These are phyloP conservation scores for Talaromyces rugulosus DNA, from an alignment of 2,329 filamentous ascomycete genomes.

Conservation along the genomic window DNA sequence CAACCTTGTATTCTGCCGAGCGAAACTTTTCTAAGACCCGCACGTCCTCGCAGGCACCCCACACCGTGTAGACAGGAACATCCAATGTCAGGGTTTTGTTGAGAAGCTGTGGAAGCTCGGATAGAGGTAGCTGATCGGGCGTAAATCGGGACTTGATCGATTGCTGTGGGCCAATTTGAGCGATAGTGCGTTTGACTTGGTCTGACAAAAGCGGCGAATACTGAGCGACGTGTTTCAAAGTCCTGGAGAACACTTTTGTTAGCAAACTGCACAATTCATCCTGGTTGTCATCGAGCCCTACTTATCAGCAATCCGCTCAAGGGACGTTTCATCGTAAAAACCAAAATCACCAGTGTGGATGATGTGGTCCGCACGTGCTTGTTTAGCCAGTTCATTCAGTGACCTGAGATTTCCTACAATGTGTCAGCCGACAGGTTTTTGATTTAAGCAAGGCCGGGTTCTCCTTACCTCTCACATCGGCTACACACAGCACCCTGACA, in stretches of 20 bases:
- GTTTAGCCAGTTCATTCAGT: slow-evolving; percentile 91
- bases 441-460: background rate
- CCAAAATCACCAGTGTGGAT: slow-evolving; percentile 99
- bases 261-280: background rate
- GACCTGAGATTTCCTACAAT: slow-evolving; percentile 82
- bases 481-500: slow-evolving; percentile 46
- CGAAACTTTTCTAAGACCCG: slow-evolving; percentile 95
- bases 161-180: slow-evolving; percentile 61
- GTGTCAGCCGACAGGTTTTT: slow-evolving; percentile 3
- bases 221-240: slow-evolving; percentile 95
- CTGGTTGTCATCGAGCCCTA: slow-evolving; percentile 33
- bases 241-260: slow-evolving; percentile 52
- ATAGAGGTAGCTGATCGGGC: slow-evolving; percentile 79
- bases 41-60: slow-evolving; percentile 98
- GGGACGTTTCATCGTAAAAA: slow-evolving; percentile 93
- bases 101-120: slow-evolving; percentile 84
- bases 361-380: slow-evolving; percentile 93
- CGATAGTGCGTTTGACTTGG: slow-evolving; percentile 62
- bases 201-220: slow-evolving; percentile 94
- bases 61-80: slow-evolving; percentile 96
- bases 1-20: slow-evolving; percentile 95
- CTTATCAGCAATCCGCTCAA: slow-evolving; percentile 98
- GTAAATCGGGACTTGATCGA: slow-evolving; percentile 79
- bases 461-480: slow-evolving; percentile 46
- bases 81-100: slow-evolving; percentile 86